These are phyloP conservation scores for Fusarium palustre DNA, from an alignment of 2,329 filamentous ascomycete genomes.

Conservation along the genomic window DNA sequence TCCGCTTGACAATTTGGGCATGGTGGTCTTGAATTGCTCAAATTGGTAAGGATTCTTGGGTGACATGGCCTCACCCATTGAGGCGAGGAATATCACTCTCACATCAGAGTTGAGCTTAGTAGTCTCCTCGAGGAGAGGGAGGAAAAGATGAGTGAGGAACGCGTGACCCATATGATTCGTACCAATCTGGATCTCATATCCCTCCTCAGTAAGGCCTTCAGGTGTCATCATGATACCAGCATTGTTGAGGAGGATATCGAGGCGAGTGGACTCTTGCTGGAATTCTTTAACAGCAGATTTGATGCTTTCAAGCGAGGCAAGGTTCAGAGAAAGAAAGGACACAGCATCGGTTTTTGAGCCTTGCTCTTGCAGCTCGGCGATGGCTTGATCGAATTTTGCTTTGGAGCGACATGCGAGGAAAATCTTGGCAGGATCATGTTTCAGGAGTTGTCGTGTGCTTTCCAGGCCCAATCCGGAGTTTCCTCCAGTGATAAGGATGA, in stretches of 20 bases:
- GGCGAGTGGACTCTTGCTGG: background rate
- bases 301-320: constrained; percentile 3
- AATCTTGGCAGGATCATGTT: constrained; percentile 5
- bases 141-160: background rate
- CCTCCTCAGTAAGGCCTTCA: constrained; percentile 3
- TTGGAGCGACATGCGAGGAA: constrained; percentile 16
- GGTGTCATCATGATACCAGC: constrained; percentile 19
- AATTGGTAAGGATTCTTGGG: constrained; percentile 13
- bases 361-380: background rate
- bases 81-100: background rate
- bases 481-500: constrained; percentile 14
- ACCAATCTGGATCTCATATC: constrained; percentile 13
- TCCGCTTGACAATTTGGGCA: background rate
- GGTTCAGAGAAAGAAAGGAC: background rate
- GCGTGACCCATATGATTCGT: constrained; percentile 14
- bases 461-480: constrained; percentile 6
- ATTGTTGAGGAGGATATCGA: constrained; percentile 8
- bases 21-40: constrained; percentile 8
- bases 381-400: constrained; percentile 7
- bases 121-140: background rate
- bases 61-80: background rate
- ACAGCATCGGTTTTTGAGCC: background rate
- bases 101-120: constrained; percentile 8
- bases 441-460: background rate
- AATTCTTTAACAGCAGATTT: background rate